Evolutionary conservation across 257 asterid genomes (phyloP).

Genomic region (Capsicum chinense): DNA sequence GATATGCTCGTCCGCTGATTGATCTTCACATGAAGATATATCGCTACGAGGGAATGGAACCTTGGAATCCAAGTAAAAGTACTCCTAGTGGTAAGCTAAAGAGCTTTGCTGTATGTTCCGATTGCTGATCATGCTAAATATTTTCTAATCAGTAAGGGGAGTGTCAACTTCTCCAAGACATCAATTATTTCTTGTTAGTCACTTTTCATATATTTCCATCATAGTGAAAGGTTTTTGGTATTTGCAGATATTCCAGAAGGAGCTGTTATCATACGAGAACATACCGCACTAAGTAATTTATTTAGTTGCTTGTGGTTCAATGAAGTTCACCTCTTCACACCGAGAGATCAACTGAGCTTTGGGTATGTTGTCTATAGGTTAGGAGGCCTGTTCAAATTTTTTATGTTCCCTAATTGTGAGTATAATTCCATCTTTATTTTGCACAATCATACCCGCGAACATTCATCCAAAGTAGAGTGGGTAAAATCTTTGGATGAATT

Average conservation of each 20-base stretch:
- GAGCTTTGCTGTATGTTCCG: neutral
- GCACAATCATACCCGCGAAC: slow-evolving; percentile 92
- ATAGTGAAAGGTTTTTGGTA: neutral
- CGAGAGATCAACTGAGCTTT: slow-evolving; percentile 96
- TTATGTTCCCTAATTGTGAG: slow-evolving; percentile 95
- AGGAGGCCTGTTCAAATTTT: slow-evolving; percentile 61
- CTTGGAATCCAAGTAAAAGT: slow-evolving; percentile 71
- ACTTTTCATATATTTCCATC: neutral
- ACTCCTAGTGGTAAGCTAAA: slow-evolving; percentile 66
- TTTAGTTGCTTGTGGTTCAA: slow-evolving; percentile 99
- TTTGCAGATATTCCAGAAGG: slow-evolving; percentile 98
- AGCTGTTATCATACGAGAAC: slow-evolving; percentile 91
- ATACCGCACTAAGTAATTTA: slow-evolving; percentile 72
- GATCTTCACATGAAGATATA: slow-evolving; percentile 92
- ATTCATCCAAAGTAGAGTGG: slow-evolving; percentile 95
- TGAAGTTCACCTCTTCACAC: slow-evolving; percentile 92
- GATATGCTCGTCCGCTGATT: slow-evolving; percentile 95
- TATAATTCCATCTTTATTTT: slow-evolving; percentile 78
- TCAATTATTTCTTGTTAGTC: neutral
- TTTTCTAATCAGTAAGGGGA: slow-evolving; percentile 6
- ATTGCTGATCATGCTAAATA: neutral
- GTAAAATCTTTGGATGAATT: slow-evolving; percentile 77
- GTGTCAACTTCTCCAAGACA: slow-evolving; percentile 19
- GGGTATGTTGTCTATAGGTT: slow-evolving; percentile 89
- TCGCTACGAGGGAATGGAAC: slow-evolving; percentile 82